phyloP scores from a whole-genome alignment of 2,329 filamentous ascomycete species.

The Neofusicoccum laricinum region DNA sequence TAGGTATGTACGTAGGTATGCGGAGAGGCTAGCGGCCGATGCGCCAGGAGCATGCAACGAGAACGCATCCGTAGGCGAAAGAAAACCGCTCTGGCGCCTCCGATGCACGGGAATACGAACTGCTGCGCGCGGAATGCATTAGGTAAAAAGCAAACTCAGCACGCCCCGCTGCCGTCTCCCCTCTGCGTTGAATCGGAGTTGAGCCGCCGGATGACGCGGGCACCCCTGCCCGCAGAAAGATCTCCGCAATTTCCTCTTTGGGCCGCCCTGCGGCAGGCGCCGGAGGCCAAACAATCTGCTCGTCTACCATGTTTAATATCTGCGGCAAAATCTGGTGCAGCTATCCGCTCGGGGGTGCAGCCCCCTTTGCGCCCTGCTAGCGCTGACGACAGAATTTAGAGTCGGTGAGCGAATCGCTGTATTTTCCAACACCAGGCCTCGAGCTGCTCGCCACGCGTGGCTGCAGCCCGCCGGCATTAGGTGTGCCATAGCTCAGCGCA shows the following conservation, averaged over 20 bases:
- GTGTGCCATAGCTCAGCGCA: not conserved
- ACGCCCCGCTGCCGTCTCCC: not conserved
- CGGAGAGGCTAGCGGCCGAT: no score
- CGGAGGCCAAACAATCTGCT: not conserved
- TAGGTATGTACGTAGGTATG: no score
- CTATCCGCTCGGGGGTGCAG: not conserved
- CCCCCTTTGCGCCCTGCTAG: not conserved
- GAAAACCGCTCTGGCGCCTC: no score
- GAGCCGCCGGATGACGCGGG: not conserved
- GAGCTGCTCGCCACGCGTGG: no score
- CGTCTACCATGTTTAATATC: conserved; percentile 8
- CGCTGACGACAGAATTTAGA: not conserved
- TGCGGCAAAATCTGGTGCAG: not conserved
- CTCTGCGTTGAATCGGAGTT: not conserved
- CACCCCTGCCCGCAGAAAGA: not conserved
- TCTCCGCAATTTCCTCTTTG: conserved; percentile 3
- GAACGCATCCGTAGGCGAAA: no score
- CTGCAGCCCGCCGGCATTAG: not conserved
- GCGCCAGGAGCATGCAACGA: no score
- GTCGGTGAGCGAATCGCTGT: not conserved
- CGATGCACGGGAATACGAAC: not conserved
- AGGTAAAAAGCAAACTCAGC: not conserved
- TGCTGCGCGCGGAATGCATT: not conserved
- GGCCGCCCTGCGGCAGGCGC: no score
- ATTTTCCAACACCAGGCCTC: not conserved